A percentile compares a stretch with the other conserved stretches of the same genome.
Conservation (phyloP, 129 eudicot species). For the Kitagawia praeruptora region DNA sequence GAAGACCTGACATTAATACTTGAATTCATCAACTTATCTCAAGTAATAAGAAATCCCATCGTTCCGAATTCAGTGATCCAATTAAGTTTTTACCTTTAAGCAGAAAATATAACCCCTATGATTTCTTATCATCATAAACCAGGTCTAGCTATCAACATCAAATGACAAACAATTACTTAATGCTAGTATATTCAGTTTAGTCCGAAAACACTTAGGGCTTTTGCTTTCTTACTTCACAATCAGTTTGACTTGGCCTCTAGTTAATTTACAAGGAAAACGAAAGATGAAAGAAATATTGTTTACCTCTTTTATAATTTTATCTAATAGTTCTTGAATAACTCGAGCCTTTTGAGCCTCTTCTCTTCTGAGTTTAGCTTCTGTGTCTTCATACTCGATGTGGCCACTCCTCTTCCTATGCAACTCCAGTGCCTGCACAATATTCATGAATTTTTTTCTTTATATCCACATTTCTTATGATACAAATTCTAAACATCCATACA, state of each 20-base stretch:
- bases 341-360: neutral
- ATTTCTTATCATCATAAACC: too few species aligned
- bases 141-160: too few species aligned
- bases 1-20: too few species aligned
- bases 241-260: too few species aligned
- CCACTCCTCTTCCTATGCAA: neutral
- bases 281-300: neutral
- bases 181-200: neutral
- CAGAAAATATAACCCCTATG: too few species aligned
- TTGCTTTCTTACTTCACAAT: neutral
- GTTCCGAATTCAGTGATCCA: neutral
- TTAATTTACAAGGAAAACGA: too few species aligned
- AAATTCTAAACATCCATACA: neutral
- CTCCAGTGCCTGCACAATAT: neutral
- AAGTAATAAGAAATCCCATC: neutral
- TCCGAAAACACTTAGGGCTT: neutral
- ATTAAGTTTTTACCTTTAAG: too few species aligned
- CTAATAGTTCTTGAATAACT: neutral
- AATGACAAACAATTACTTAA: too few species aligned
- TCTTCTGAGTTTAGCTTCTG: neutral
- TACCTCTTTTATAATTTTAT: too few species aligned
- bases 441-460: neutral
- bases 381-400: neutral
- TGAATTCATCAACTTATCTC: neutral
- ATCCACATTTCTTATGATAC: neutral